Base-by-base conservation (phyloP, 176 grass and related monocot species). In the Oryza longistaminata region DNA sequence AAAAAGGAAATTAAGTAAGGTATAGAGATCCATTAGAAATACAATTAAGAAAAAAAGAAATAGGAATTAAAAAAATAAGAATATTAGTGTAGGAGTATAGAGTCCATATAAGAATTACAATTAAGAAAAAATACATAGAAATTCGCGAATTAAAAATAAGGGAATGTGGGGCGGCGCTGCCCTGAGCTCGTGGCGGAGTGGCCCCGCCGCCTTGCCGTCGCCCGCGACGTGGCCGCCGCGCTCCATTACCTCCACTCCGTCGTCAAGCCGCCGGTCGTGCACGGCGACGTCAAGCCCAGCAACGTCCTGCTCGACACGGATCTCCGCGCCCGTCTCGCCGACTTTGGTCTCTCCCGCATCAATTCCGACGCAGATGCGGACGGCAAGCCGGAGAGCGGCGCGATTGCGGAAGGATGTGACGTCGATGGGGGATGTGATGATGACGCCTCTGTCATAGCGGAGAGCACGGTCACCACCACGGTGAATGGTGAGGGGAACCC, bases 281-380 rank as follows among this genome's bases (percentile, higher is more conserved):
- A 96, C 67, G 91, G 93, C 11, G 91, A 96, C 69, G 89, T 97
- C 17, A 97, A 97, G 66, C 94, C 94, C 60, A 97, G 94, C 87
- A 97, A 97, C 86, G 90, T 97, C 64, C 83, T 97, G 73, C 79
- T 97, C 74, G 94, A 93, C 86, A 75, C 87, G 9, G 45, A 52
- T 66, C 74, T 93, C 75, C 87, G 81, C 11, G 94, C 94, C 24
- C 92, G 90, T 34, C 90, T 97, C 52, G 91, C 89, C 15, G 94
- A 97, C 52, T 97, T 97, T 69, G 94, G 94, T 24, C 94, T 97
- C 35, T 87, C 94, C 7, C 87, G 79, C 13, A 15, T 90, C 39
- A 88, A 82, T 45, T 86, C 89, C 65, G 67, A 79, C 68, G 75
- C 24, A 0, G 80, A 80, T 24, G 65, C 66, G 5, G 81, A 90